A percentile compares a stretch with the other conserved stretches of the same genome.
These are phyloP conservation scores for Ajuga reptans DNA, from an alignment of 305 asterid genomes.

Conservation along the genomic window DNA sequence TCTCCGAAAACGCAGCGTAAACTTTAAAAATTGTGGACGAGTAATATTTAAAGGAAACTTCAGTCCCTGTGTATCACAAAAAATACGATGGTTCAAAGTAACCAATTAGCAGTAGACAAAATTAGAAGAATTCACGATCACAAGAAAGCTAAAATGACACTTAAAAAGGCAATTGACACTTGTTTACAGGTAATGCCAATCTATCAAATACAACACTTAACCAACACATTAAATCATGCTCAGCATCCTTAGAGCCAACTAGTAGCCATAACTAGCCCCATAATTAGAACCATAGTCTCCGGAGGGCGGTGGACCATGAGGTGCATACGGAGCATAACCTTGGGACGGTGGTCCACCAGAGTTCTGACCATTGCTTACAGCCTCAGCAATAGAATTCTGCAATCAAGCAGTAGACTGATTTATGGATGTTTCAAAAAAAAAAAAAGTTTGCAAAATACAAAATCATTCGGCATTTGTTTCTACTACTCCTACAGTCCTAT, in stretches of 20 bases:
- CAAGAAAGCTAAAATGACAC: not conserved
- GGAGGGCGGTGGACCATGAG: constrained; percentile 9
- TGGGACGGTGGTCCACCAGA: constrained; percentile 1
- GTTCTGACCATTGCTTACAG: constrained; percentile 1
- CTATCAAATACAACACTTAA: constrained; percentile 26
- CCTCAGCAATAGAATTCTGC: constrained; percentile 25
- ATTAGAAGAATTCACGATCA: not conserved
- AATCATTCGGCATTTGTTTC: too few relatives aligned
- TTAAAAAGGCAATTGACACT: not conserved
- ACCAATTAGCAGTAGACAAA: not conserved
- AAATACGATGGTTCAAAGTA: too few relatives aligned
- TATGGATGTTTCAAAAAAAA: not conserved
- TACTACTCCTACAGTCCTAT: too few relatives aligned
- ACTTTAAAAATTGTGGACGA: too few relatives aligned
- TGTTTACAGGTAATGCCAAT: not conserved
- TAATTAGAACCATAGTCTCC: constrained; percentile 22
- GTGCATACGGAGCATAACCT: constrained; percentile 17
- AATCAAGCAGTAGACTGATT: not conserved
- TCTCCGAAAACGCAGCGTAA: too few relatives aligned
- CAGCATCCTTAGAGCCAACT: not conserved
- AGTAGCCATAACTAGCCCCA: constrained; percentile 13
- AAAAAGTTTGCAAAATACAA: too few relatives aligned
- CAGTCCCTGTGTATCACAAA: too few relatives aligned
- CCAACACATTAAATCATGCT: constrained; percentile 1
- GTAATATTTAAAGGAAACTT: too few relatives aligned